These are phyloP conservation scores for Tolypocladium inflatum DNA, from an alignment of 2,329 filamentous ascomycete species.

Conservation along the genomic window DNA sequence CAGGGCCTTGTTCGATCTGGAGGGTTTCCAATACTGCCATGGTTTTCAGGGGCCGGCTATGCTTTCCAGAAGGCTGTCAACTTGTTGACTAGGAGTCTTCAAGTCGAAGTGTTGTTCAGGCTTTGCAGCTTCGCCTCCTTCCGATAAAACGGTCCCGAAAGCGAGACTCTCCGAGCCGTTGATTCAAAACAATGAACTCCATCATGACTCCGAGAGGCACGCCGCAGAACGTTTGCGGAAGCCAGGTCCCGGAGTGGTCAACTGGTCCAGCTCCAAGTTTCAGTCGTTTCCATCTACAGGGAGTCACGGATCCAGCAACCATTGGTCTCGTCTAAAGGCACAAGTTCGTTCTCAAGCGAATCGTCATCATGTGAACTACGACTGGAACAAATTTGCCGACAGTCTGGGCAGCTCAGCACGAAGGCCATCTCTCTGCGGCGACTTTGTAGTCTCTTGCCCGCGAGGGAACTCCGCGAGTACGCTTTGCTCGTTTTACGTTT, in stretches of 20 bases:
- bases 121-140: neutral
- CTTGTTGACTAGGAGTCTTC: neutral
- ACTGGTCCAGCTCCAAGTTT: no score
- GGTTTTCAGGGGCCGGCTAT: neutral
- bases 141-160: neutral
- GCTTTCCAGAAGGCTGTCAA: neutral
- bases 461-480: neutral
- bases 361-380: neutral
- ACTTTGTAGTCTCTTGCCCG: neutral
- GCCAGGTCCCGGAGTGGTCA: neutral
- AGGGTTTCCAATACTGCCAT: neutral
- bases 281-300: neutral
- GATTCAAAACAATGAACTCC: no score
- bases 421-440: neutral
- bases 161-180: no score
- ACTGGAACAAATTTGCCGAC: neutral
- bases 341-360: neutral
- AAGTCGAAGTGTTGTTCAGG: neutral
- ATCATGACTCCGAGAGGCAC: neutral
- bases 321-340: neutral
- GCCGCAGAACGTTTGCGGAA: neutral
- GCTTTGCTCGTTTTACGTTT: neutral
- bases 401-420: neutral
- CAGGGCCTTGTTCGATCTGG: neutral
- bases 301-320: neutral